Evolutionary conservation across 208 protist species (phyloP).

Genomic region (Acanthamoeba quina): DNA sequence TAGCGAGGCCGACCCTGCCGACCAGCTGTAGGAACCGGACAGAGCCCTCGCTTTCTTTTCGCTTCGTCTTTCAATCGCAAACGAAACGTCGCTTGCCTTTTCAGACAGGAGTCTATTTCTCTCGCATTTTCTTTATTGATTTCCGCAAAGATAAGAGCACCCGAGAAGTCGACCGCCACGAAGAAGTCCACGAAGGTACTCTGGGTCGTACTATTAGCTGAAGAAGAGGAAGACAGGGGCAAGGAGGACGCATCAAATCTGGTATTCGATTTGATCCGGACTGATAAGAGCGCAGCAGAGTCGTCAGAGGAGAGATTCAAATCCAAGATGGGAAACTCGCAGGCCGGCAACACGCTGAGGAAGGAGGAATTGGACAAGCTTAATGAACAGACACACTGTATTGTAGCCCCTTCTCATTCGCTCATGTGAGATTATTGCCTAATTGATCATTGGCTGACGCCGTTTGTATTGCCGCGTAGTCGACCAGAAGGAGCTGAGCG

Average conservation of each 20-base stretch:
- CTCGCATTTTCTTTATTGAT: too few relatives aligned
- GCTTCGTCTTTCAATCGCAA: too few relatives aligned
- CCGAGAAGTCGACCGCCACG: too few relatives aligned
- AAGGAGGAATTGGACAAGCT: constrained; percentile 66
- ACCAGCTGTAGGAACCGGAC: too few relatives aligned
- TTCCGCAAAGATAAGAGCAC: too few relatives aligned
- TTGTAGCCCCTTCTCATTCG: background rate
- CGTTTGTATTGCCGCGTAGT: background rate
- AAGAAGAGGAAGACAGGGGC: background rate
- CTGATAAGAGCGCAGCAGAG: too few relatives aligned
- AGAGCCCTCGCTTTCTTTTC: too few relatives aligned
- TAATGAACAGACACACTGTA: constrained; percentile 53
- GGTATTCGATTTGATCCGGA: background rate
- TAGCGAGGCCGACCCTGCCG: too few relatives aligned
- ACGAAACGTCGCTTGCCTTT: too few relatives aligned
- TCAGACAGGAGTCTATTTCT: too few relatives aligned
- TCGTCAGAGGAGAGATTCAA: background rate
- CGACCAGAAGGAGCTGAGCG: constrained; percentile 79
- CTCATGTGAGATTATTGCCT: background rate
- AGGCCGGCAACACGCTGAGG: constrained; percentile 38
- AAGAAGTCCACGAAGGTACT: too few relatives aligned
- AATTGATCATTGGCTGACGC: background rate
- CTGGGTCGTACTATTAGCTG: background rate
- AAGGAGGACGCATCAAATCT: background rate
- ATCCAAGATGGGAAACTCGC: constrained; percentile 54